Conservation (phyloP, 495 filamentous ascomycete genomes). For the Copromyces sp. region DNA sequence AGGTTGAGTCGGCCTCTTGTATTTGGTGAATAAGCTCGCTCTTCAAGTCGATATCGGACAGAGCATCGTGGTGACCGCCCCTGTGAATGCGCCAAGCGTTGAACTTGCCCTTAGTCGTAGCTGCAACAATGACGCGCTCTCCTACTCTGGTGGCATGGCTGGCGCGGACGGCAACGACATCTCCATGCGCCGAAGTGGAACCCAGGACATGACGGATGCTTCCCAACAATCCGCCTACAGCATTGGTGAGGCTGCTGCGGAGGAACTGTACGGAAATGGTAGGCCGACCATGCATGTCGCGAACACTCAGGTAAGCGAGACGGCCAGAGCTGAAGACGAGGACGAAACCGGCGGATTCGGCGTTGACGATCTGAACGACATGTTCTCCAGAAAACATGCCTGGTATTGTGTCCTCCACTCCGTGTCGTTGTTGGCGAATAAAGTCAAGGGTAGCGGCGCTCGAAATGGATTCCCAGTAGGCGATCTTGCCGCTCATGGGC, state of each 20-base stretch:
- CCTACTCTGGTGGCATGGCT: conserved; percentile 60
- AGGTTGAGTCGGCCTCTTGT: conserved; percentile 19
- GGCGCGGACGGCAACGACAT: conserved; percentile 66
- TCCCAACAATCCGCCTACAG: conserved; percentile 55
- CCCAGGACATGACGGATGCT: conserved; percentile 63
- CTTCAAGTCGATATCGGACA: conserved; percentile 37
- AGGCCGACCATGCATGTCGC: conserved; percentile 78
- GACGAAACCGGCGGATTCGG: conserved; percentile 74
- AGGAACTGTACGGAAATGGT: conserved; percentile 66
- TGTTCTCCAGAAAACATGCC: conserved; percentile 70
- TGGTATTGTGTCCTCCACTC: conserved; percentile 61
- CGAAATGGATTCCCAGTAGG: conserved; percentile 91
- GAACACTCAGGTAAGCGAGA: conserved; percentile 71
- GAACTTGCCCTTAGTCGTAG: conserved; percentile 60
- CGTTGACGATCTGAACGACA: conserved; percentile 64
- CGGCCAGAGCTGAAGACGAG: conserved; percentile 74
- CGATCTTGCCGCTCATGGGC: conserved; percentile 70
- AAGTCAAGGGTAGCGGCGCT: conserved; percentile 67
- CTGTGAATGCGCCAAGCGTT: conserved; percentile 83
- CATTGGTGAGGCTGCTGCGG: conserved; percentile 43
- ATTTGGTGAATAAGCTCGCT: conserved; percentile 25
- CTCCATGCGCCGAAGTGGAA: conserved; percentile 53
- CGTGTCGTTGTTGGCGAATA: conserved; percentile 62
- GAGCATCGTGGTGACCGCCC: conserved; percentile 54
- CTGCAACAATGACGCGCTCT: conserved; percentile 73